These are phyloP conservation scores for Psilocybe tampanensis DNA, from an alignment of 768 basidiomycete species.

Conservation along the genomic window DNA sequence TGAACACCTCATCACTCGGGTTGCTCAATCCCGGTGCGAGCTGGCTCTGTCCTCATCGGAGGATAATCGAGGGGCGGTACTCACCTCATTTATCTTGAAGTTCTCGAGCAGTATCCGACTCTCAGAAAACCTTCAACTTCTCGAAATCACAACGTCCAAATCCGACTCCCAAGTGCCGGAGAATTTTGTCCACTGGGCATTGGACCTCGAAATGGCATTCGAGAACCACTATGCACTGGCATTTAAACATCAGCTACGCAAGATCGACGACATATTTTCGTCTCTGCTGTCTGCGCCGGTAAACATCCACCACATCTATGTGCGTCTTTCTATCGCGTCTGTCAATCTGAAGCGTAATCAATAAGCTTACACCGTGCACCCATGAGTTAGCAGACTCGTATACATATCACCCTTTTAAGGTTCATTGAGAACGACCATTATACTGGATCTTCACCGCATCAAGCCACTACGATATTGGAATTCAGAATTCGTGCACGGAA, in stretches of 20 bases:
- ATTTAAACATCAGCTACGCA: neutral
- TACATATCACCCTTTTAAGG: neutral
- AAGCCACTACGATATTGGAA: no score
- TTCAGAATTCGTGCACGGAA: neutral
- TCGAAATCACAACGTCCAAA: no score
- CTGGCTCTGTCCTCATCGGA: neutral
- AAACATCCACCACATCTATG: neutral
- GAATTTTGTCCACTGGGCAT: neutral
- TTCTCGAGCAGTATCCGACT: neutral
- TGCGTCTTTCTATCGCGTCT: neutral
- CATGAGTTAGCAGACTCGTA: neutral
- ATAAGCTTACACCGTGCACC: neutral
- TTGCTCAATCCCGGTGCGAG: neutral
- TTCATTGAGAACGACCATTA: neutral
- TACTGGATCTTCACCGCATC: neutral
- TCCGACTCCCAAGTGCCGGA: neutral
- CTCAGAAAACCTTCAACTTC: no score
- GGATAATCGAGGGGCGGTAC: neutral
- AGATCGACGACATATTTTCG: neutral
- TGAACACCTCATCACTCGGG: neutral
- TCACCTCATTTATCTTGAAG: neutral
- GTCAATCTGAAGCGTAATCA: neutral
- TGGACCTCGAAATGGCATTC: neutral
- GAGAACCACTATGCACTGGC: neutral
- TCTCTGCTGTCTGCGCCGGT: neutral